Evolutionary conservation across 257 asterid genomes (phyloP).

Genomic region (Solanum commersonii): DNA sequence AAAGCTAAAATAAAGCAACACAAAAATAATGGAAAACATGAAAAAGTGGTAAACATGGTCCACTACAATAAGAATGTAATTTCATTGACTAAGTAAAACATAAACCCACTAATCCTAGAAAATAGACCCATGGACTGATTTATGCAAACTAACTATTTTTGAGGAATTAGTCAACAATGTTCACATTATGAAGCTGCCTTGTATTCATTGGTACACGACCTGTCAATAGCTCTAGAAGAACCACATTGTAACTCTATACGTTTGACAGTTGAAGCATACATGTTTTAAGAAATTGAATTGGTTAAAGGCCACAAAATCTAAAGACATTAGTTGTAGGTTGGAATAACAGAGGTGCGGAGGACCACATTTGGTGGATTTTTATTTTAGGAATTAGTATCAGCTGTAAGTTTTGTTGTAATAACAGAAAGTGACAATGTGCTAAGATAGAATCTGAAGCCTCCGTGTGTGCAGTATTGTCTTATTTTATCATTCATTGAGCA

Average conservation of each 20-base stretch:
- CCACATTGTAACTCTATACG: slow-evolving; percentile 70
- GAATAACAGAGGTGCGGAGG: background rate
- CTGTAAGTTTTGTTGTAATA: background rate
- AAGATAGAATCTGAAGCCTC: slow-evolving; percentile 16
- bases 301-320: background rate
- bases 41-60: too few species aligned
- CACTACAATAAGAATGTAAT: too few species aligned
- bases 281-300: slow-evolving; percentile 1
- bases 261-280: slow-evolving; percentile 82
- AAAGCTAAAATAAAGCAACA: too few species aligned
- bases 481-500: background rate
- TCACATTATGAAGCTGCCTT: slow-evolving; percentile 20
- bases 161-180: too few species aligned
- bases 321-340: background rate
- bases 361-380: slow-evolving; percentile 4
- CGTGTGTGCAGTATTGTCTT: slow-evolving; percentile 12
- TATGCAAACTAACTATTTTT: too few species aligned
- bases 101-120: too few species aligned
- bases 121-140: too few species aligned
- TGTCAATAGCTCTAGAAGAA: slow-evolving; percentile 38
- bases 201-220: slow-evolving; percentile 66
- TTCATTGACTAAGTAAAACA: too few species aligned
- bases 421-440: slow-evolving; percentile 14
- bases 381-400: background rate
- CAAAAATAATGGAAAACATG: too few species aligned